Evolutionary conservation across 179 eudicot species (phyloP), one percentile per base, ranked within the genome.

Genomic region (Silene vulgaris): DNA sequence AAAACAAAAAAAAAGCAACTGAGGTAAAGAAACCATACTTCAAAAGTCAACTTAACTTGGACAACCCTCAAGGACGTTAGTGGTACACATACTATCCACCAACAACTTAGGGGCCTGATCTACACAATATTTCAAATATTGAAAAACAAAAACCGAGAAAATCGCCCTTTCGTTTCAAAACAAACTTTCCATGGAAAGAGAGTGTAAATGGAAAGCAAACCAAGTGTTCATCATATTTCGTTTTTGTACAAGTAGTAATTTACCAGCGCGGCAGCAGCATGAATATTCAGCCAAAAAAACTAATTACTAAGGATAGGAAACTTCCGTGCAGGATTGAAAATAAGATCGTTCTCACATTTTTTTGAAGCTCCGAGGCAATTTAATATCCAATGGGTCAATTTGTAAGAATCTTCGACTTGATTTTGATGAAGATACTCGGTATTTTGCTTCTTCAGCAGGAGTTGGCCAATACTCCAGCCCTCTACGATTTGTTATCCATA

Each of bases 391-490:
- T 3, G 84, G 80, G n/a, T 80, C 71, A 48, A 71, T 72, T 30
- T 43, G 77, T 61, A 80, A 77, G 75, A 86, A 80, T 72, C 61
- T 79, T 79, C 73, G 85, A 68, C 77, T 84, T 60, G 73, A 71
- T 74, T 78, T 85, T 70, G 85, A 83, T 21, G 86, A 77, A 71
- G 80, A 84, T 52, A 95, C 56, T 75, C 84, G 86, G 67, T 89
- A 95, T 84, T 92, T 90, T 74, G 91, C 90, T 90, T 92, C 90
- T 86, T 95, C 99, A 50, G 43, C 76, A 12, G 99, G 93, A 72
- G 93, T 87, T 65, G 97, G 97, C 99, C 97, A 92, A 80, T 95
- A 95, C 81, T 95, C 97, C 82, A 90, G 66, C 43, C 97, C 99
- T 81, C 91, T 87, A 73, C 97, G 89, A 12, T 90, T 90, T 71